Evolutionary conservation across 2,329 filamentous ascomycete species (phyloP).

Genomic region (Phialophora chinensis): DNA sequence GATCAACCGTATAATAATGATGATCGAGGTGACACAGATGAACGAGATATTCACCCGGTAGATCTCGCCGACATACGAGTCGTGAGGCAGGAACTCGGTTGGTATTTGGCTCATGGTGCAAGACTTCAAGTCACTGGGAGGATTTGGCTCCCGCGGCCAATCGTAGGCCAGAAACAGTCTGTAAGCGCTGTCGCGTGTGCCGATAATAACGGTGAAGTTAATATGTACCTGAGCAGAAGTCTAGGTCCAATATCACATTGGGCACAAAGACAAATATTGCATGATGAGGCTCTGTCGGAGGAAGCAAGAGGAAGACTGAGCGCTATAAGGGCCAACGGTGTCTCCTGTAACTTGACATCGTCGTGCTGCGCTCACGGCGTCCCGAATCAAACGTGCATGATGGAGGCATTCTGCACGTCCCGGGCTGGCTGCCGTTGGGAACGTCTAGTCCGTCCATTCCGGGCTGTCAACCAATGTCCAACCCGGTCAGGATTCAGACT

Average conservation of each 20-base stretch:
- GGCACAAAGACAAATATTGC: conserved; percentile 24
- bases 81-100: conserved; percentile 29
- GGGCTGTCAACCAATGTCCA: conserved; percentile 28
- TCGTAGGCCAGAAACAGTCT: not conserved
- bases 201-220: not conserved
- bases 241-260: conserved; percentile 20
- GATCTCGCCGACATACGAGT: conserved; percentile 32
- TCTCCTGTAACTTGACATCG: conserved; percentile 15
- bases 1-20: conserved; percentile 32
- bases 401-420: conserved; percentile 22
- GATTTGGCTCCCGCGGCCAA: conserved; percentile 8
- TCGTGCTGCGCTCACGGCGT: conserved; percentile 15
- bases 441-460: conserved; percentile 17
- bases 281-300: conserved; percentile 19
- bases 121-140: not conserved
- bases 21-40: conserved; percentile 31
- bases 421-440: conserved; percentile 25
- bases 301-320: conserved; percentile 13
- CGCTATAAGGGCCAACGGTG: conserved; percentile 27
- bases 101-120: conserved; percentile 30
- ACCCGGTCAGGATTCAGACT: conserved; percentile 29
- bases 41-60: conserved; percentile 35
- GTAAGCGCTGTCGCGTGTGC: not conserved
- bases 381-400: conserved; percentile 18
- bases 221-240: not conserved